Conservation (phyloP, 805 yeast genomes). For the Millerozyma miso region DNA sequence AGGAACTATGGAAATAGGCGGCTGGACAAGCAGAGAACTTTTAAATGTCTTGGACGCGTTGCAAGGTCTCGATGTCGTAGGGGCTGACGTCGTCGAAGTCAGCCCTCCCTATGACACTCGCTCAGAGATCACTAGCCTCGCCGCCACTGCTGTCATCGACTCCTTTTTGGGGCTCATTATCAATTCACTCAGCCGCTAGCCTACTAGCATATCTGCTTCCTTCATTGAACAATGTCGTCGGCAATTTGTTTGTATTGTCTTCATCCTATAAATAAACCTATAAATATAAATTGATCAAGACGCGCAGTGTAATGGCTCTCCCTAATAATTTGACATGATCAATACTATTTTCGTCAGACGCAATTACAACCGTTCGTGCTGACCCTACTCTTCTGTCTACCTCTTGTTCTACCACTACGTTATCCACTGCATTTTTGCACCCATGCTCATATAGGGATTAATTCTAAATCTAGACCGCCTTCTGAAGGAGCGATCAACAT, state of each 20-base stretch:
- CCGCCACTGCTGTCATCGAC: constrained; percentile 62
- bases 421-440: too few species aligned
- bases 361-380: too few species aligned
- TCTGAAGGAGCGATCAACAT: not conserved
- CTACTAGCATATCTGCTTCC: too few species aligned
- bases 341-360: too few species aligned
- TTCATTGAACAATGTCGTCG: too few species aligned
- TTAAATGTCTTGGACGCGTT: constrained; percentile 55
- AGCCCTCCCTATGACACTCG: constrained; percentile 61
- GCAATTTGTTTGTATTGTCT: too few species aligned
- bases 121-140: constrained; percentile 57
- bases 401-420: too few species aligned
- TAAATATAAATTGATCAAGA: too few species aligned
- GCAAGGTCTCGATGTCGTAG: constrained; percentile 58
- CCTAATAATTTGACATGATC: too few species aligned
- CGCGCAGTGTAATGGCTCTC: too few species aligned
- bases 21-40: constrained; percentile 50
- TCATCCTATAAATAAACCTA: too few species aligned
- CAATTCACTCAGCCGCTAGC: not conserved
- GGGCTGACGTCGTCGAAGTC: constrained; percentile 76
- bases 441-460: not conserved
- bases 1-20: constrained; percentile 77
- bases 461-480: not conserved
- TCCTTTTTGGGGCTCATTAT: constrained; percentile 45
- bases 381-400: too few species aligned